Base-by-base conservation (phyloP, 805 yeast genomes). In the Saturnispora bothae region DNA sequence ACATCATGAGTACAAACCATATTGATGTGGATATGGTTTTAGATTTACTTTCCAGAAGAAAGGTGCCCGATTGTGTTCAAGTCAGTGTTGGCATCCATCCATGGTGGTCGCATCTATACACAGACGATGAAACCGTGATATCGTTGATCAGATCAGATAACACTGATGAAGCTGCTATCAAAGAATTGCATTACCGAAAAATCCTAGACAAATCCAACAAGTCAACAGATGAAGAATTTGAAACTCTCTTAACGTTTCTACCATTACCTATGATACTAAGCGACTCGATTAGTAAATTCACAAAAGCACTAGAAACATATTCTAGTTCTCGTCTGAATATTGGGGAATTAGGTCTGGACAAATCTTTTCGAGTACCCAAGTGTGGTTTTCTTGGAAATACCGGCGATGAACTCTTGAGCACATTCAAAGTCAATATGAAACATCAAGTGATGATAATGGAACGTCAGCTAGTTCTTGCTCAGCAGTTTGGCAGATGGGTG, bases 291-390 rank as follows among this genome's bases (percentile, higher is more conserved):
- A 39, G 34, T 1, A 39, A 42, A 15, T 37, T 78, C 21, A 51
- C 56, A 16, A 19, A 25, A 3, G 59, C 60, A 27, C 43, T 76
- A 5, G 15, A 34, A 0, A 36, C 44, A 8, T 33, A 38, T 38
- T 23, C 19, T 3, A 22, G 41, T 3, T 52, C 15, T 5, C 19
- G 20, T 4, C n/a, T 40, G 8, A 41, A 83, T 10, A 64, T 89
- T 8, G 98, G 98, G 1, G 98, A 89, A 49, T 69, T 85, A n/a
- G 98, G 98, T 0, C 60, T 92, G 2, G 98, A 89, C 55, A 82
- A 78, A 54, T 51, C 73, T 22, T 83, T 83, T 51, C 57, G 83
- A 27, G 55, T 88, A 4, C 94, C 94, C 2, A 48, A 56, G 39
- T 61, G 60, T 40, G 85, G 86, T 2, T 75, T 55, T 50, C 62